Evolutionary conservation across 2,329 filamentous ascomycete species (phyloP), one percentile per base, ranked within the genome.

Genomic region (Trichophyton equinum): DNA sequence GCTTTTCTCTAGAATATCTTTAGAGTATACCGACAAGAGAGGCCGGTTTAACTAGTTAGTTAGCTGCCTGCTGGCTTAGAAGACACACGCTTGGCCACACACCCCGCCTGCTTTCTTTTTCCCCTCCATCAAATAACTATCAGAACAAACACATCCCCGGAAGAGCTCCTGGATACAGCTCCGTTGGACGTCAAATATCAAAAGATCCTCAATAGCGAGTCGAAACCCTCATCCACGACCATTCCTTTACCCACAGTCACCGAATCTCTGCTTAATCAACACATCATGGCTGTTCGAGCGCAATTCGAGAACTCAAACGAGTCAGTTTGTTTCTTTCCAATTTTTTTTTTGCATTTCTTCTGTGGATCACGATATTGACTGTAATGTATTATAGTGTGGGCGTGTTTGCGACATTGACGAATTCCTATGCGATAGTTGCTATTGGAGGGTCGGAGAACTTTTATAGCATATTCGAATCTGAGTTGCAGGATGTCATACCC

Each of bases 381-480:
- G 33, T 42, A 33, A 3, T 4, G 3, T 57, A 59, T 22, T 53
- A 36, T 71, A 96, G 91, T 79, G 89, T 99, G 73, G 94, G 94
- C 74, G 94, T 97, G 73, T 99, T 99, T 77, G 79, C 91, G 64
- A 96, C 90, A 64, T 87, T 99, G 73, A 99, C 94, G 68, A 99
- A 99, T 78, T 92, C 90, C 63, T 99, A 96, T 77, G 91, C 91
- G 69, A 82, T 99, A 70, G 90, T 96, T 69, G 91, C 92, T 66
- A 85, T 96, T 67, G 94, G 94, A 72, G 91, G 89, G 69, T 96
- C 90, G 72, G 91, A 96, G 81, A 97, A 97, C 83, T 99, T 99
- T 78, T 97, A 97, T 85, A 90, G 89, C 80, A 84, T 97, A 74
- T 97, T 99, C 79, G 94, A 99, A 81, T 87, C 92, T 65, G 94